Base-by-base conservation (phyloP, 768 basidiomycete genomes). In the Xanthoconium purpureum region DNA sequence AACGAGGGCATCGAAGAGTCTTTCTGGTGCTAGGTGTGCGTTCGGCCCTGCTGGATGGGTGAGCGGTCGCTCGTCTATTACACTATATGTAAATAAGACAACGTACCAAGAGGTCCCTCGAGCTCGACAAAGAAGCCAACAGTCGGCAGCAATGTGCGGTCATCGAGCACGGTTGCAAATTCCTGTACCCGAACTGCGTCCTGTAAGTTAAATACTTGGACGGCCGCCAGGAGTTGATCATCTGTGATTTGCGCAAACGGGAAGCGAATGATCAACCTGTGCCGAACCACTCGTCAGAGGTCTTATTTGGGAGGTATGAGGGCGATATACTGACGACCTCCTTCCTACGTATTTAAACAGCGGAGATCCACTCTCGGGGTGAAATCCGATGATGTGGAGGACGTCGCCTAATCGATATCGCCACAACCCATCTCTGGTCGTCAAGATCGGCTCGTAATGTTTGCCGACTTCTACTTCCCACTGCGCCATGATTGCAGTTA, bases 341-440 rank as follows among this genome's bases (percentile, higher is more conserved):
- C 66, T 59, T 18, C 66, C 64, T 7, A n/a, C 28, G 6, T 50
- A 51, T 18, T 54, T 58, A 38, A 67, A 58, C 11, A 63, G 10
- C 0, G 66, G 66, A 4, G 38, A 20, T 13, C 40, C 37, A 3
- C 24, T 44, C 20, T 60, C 42, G 1, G 52, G 1, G 18, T 58
- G 42, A 39, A 66, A 66, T 11, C 65, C 67, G 5, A 56, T 15
- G 24, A 67, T 52, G 1, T 30, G 39, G 10, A 68, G n/a, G 5
- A 67, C 15, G 20, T 67, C 66, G 2, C 66, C 60, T 4, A 63
- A 47, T 18, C 29, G 55, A 20, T 68, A 66, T 20, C 64, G 57
- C 66, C 66, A 67, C 36, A 67, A 47, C 1, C 66, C 66, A 15
- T 61, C 57, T 28, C 47, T 59, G 1, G 61, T 67, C 24, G 63